Evolutionary conservation across 768 basidiomycete species (phyloP), one percentile per base, ranked within the genome.

Genomic region (Suillus discolor): DNA sequence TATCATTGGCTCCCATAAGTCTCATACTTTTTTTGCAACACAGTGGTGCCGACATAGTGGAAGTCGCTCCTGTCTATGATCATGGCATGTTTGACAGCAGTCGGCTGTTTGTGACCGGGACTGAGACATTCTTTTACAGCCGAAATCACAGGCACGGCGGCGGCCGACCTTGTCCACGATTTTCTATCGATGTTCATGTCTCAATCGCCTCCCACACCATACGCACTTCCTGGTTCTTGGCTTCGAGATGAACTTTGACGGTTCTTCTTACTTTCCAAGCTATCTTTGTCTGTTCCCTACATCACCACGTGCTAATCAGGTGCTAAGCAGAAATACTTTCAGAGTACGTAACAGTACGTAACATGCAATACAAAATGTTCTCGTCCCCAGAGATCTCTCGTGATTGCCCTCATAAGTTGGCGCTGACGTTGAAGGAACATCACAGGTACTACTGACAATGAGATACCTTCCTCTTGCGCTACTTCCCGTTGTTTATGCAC

Each of bases 1-100:
- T 31, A 60, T 42, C 4, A 13, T 31, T 20, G 3, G 23, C 41
- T 31, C 6, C 0, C 4, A 1, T 36, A 31, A 41, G 18, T 62
- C 63, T 62, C 59, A 60, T 12, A 41, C 61, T 28, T 55, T 64
- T 34, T 61, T 57, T 54, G 7, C 15, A 23, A 44, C 54, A 15
- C 71, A 89, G 89, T 41, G 91, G 90, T 38, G 87, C 86, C 9
- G 90, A 92, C 71, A 77, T 92, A 61, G 88, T 92, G 36, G 90
- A 91, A 74, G 91, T 93, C 38, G 79, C 89, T 1, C 90, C 91
- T 12, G 85, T 89, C 18, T 91, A 92, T 74, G 90, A 90, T 75
- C 81, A 87, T 67, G 89, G 89, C 87, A 65, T 54, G 62, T 60
- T 60, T 61, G n/a, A 20, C 9, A 61, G 7, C 39, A 25, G 6